phyloP scores from a whole-genome alignment of 768 basidiomycete species.

The Termitomyces sp. region DNA sequence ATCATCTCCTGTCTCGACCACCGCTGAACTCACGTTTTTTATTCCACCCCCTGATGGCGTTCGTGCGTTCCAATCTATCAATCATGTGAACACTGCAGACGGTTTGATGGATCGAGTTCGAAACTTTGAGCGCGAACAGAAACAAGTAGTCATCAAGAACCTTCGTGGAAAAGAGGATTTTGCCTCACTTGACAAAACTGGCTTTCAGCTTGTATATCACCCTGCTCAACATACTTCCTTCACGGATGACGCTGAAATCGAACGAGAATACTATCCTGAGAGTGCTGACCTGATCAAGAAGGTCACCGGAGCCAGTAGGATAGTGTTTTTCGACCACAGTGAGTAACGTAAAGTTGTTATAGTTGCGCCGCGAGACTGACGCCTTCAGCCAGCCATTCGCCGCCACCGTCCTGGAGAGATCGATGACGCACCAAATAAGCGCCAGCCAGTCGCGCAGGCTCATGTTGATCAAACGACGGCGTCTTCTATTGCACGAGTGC shows the following conservation, averaged over 20 bases:
- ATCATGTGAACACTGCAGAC: constrained; percentile 18
- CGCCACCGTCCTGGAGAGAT: constrained; percentile 31
- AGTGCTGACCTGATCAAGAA: constrained; percentile 49
- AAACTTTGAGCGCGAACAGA: constrained; percentile 14
- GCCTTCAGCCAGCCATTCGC: constrained; percentile 17
- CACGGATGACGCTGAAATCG: constrained; percentile 38
- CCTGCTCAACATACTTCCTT: constrained; percentile 40
- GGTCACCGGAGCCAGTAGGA: constrained; percentile 48
- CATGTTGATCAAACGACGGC: constrained; percentile 50
- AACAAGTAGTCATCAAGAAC: constrained; percentile 41
- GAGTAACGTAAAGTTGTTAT: constrained; percentile 13
- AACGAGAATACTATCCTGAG: constrained; percentile 52
- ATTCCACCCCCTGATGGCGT: constrained; percentile 19
- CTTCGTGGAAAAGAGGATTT: constrained; percentile 43
- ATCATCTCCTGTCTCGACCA: constrained; percentile 5
- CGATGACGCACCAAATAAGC: constrained; percentile 29
- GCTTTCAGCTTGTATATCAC: constrained; percentile 33
- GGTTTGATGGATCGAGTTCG: constrained; percentile 14
- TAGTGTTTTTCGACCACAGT: constrained; percentile 64
- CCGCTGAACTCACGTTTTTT: constrained; percentile 11
- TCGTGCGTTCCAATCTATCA: constrained; percentile 19
- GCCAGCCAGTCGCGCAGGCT: constrained; percentile 39
- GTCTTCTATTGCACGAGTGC: constrained; percentile 39
- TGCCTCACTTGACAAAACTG: constrained; percentile 39
- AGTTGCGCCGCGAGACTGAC: neutral